These are phyloP conservation scores for Verticillium nonalfalfae DNA, from an alignment of 2,329 filamentous ascomycete genomes.

Conservation along the genomic window DNA sequence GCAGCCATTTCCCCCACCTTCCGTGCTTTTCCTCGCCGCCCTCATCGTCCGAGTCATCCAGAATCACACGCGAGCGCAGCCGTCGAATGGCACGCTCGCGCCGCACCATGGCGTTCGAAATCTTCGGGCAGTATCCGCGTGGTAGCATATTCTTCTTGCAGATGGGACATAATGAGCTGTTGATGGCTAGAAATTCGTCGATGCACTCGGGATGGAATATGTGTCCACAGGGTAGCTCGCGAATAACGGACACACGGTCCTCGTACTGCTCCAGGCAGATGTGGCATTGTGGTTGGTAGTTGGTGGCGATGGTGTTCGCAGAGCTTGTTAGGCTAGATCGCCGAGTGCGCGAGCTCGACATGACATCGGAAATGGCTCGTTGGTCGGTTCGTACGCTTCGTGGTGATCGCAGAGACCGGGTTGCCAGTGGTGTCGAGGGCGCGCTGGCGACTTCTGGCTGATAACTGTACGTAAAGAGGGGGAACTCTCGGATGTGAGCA, in stretches of 20 bases:
- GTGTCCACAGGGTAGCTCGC: slow-evolving; percentile 82
- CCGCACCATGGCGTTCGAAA: slow-evolving; percentile 83
- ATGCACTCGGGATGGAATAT: slow-evolving; percentile 93
- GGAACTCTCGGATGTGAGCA: slow-evolving; percentile 65
- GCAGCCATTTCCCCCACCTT: slow-evolving; percentile 27
- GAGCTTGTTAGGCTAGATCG: slow-evolving; percentile 26
- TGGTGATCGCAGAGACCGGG: slow-evolving; percentile 19
- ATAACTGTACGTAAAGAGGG: slow-evolving; percentile 69
- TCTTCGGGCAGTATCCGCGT: slow-evolving; percentile 54
- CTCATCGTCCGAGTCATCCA: slow-evolving; percentile 29
- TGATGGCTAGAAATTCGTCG: slow-evolving; percentile 70
- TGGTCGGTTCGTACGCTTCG: slow-evolving; percentile 9
- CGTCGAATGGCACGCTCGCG: slow-evolving; percentile 65
- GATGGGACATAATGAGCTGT: slow-evolving; percentile 82
- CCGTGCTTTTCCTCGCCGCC: slow-evolving; percentile 25
- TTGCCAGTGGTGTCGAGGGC: slow-evolving; percentile 29
- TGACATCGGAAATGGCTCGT: slow-evolving; percentile 6
- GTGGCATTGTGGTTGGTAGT: slow-evolving; percentile 77
- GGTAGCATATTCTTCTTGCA: slow-evolving; percentile 84
- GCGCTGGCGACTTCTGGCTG: slow-evolving; percentile 34
- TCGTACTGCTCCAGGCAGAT: slow-evolving; percentile 84
- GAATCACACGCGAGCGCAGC: slow-evolving; percentile 45
- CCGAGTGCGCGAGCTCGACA: slow-evolving; percentile 24
- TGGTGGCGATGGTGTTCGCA: slow-evolving; percentile 35
- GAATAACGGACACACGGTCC: slow-evolving; percentile 62